Evolutionary conservation across 768 basidiomycete species (phyloP).

Genomic region (Cystofilobasidium bisporidii): DNA sequence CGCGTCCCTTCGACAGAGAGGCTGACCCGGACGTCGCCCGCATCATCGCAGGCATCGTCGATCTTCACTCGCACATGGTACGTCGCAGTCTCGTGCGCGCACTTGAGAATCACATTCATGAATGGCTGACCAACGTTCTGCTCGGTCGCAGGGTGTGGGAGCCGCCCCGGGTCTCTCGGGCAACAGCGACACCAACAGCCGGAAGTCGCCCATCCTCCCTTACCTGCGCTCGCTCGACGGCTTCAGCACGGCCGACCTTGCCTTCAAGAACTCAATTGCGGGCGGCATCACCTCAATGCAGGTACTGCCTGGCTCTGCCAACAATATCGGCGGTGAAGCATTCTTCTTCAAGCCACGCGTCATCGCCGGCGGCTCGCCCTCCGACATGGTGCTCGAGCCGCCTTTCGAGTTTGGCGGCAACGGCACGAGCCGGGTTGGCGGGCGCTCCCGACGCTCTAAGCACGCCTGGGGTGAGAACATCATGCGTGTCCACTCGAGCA

Average conservation of each 20-base stretch:
- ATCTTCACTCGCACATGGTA: background rate
- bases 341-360: conserved; percentile 65
- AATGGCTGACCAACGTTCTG: background rate
- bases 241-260: conserved; percentile 14
- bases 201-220: conserved; percentile 25
- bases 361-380: conserved; percentile 48
- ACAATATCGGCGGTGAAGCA: conserved; percentile 57
- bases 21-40: background rate
- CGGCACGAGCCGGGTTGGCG: background rate
- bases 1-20: background rate
- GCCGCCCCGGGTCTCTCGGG: background rate
- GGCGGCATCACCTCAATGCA: conserved; percentile 82
- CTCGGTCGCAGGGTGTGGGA: background rate
- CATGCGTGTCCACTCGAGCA: background rate
- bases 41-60: background rate
- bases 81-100: background rate
- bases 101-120: background rate
- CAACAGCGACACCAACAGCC: background rate
- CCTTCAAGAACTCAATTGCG: conserved; percentile 60
- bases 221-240: conserved; percentile 24
- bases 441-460: background rate
- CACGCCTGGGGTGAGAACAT: conserved; percentile 4
- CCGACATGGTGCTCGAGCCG: conserved; percentile 50
- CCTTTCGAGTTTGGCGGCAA: conserved; percentile 47
- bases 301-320: conserved; percentile 44